These are phyloP conservation scores for Fusarium avenaceum DNA, from an alignment of 2,329 filamentous ascomycete genomes.

Conservation along the genomic window DNA sequence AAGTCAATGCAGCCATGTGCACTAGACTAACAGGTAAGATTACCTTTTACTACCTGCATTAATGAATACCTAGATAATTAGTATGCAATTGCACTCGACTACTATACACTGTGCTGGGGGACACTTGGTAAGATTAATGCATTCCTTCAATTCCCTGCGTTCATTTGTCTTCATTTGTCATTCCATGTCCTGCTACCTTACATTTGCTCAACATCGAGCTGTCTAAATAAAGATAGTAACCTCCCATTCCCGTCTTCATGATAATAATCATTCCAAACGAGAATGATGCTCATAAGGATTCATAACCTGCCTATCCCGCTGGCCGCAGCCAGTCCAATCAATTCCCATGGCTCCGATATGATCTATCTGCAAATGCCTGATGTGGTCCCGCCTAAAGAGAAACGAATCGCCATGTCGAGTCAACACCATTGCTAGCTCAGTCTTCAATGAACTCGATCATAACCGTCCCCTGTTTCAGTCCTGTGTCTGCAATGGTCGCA, in stretches of 20 bases:
- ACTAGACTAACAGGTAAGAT: constrained; percentile 12
- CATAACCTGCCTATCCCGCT: constrained; percentile 30
- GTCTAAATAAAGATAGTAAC: constrained; percentile 43
- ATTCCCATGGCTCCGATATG: constrained; percentile 40
- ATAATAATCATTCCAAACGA: constrained; percentile 26
- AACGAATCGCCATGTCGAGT: constrained; percentile 13
- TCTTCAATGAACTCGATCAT: constrained; percentile 91
- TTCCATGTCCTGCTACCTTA: constrained; percentile 13
- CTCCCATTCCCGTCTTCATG: constrained; percentile 24
- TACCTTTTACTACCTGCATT: constrained; percentile 15
- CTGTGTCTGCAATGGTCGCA: constrained; percentile 81
- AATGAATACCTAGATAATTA: not conserved
- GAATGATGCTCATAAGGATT: constrained; percentile 20
- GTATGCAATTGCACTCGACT: not conserved
- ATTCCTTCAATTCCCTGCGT: not conserved
- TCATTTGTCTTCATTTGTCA: constrained; percentile 12
- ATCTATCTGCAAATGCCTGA: constrained; percentile 43
- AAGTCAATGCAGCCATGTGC: constrained; percentile 3
- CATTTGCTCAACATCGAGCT: constrained; percentile 15
- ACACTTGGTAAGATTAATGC: not conserved
- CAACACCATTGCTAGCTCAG: constrained; percentile 35
- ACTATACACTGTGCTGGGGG: no score
- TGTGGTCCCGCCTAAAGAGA: constrained; percentile 38
- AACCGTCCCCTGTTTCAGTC: constrained; percentile 91
- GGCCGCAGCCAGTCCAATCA: constrained; percentile 34